Percentiles rank a stretch among this genome's conserved stretches.
Evolutionary conservation across 441 rosid species (phyloP).

Genomic region (Lepidium campestre): DNA sequence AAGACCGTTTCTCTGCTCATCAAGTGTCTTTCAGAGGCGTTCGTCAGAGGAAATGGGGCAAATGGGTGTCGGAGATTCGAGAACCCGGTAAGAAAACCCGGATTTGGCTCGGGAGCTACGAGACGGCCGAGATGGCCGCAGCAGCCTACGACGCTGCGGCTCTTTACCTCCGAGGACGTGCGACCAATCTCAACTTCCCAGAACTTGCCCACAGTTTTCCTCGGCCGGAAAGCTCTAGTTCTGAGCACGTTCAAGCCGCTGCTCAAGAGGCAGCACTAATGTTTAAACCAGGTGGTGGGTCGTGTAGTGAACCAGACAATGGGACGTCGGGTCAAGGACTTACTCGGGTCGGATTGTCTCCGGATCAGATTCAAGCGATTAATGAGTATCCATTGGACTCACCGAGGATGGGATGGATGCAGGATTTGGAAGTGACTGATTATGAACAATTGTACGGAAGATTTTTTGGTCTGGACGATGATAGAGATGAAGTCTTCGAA

Average conservation of each 20-base stretch:
- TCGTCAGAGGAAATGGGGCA: slow-evolving; percentile 83
- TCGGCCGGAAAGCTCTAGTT: slow-evolving; percentile 38
- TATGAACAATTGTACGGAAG: slow-evolving; percentile 18
- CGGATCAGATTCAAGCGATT: slow-evolving; percentile 74
- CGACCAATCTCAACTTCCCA: slow-evolving; percentile 67
- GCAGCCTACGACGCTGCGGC: slow-evolving; percentile 82
- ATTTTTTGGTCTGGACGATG: slow-evolving; percentile 12
- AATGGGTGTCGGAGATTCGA: slow-evolving; percentile 92
- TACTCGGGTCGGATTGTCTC: slow-evolving; percentile 50
- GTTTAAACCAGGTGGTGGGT: slow-evolving; percentile 14
- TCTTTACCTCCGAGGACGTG: slow-evolving; percentile 53
- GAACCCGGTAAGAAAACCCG: slow-evolving; percentile 79
- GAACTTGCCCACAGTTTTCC: slow-evolving; percentile 39
- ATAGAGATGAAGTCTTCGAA: slow-evolving; percentile 2
- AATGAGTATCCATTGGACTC: slow-evolving; percentile 78
- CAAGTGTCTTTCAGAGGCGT: slow-evolving; percentile 57
- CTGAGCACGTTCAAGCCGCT: slow-evolving; percentile 65
- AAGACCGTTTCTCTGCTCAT: slow-evolving; percentile 8
- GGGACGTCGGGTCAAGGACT: slow-evolving; percentile 20
- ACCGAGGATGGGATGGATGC: slow-evolving; percentile 58
- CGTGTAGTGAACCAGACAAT: neutral
- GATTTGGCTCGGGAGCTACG: slow-evolving; percentile 84
- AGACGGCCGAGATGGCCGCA: slow-evolving; percentile 88
- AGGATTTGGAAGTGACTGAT: slow-evolving; percentile 33
- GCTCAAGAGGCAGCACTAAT: slow-evolving; percentile 64